Conservation (phyloP, 2,329 filamentous ascomycete genomes). For the Cytospora leucostoma region DNA sequence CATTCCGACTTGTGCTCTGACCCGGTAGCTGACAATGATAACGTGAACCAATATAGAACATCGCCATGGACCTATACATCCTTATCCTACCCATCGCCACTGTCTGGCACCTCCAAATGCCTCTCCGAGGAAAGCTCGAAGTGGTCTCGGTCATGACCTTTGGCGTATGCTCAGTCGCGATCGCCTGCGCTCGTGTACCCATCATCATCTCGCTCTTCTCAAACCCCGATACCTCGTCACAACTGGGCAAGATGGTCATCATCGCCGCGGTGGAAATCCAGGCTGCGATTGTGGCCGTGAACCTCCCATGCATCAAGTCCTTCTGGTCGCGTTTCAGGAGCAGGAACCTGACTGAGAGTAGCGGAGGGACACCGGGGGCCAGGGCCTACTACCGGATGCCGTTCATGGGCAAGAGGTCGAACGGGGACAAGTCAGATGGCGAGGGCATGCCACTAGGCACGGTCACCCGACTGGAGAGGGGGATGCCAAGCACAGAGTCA, state of each 20-base stretch:
- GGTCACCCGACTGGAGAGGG: background rate
- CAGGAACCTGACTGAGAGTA: background rate
- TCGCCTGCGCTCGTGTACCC: slow-evolving; percentile 17
- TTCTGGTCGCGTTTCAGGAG: background rate
- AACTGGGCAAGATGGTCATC: slow-evolving; percentile 24
- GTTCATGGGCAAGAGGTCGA: background rate
- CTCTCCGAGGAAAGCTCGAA: slow-evolving; percentile 17
- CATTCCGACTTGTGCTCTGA: background rate
- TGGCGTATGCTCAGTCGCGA: slow-evolving; percentile 20
- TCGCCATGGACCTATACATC: slow-evolving; percentile 21
- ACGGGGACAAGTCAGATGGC: background rate
- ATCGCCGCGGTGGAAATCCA: slow-evolving; percentile 23
- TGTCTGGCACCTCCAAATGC: slow-evolving; percentile 21
- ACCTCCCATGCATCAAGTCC: slow-evolving; percentile 11
- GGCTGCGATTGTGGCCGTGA: slow-evolving; percentile 19
- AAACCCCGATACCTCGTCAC: slow-evolving; percentile 3
- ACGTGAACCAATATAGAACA: background rate
- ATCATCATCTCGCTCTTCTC: slow-evolving; percentile 11
- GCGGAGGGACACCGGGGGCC: background rate
- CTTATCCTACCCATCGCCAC: slow-evolving; percentile 23
- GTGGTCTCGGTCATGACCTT: slow-evolving; percentile 19
- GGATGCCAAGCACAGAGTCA: background rate
- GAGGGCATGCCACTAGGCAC: background rate
- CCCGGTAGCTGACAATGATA: background rate
- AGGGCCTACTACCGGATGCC: background rate